These are phyloP conservation scores for Colletotrichum sp. DNA, from an alignment of 2,329 filamentous ascomycete species.

Conservation along the genomic window DNA sequence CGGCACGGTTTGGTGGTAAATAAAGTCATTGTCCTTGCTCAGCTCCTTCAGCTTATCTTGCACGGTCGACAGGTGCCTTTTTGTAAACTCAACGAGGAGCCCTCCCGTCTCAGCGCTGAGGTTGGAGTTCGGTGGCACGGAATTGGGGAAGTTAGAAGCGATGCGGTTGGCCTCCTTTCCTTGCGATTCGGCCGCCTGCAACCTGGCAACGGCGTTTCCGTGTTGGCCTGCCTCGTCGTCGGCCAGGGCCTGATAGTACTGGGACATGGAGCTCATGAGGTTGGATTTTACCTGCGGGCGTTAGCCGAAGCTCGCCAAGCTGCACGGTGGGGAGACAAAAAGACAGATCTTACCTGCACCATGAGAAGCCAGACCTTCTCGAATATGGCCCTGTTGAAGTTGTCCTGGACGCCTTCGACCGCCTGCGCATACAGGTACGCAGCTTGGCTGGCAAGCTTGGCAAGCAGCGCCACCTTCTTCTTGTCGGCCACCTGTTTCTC, in stretches of 20 bases:
- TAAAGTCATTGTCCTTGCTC: constrained; percentile 95
- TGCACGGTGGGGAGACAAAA: neutral
- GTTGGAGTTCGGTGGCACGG: constrained; percentile 81
- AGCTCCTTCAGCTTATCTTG: constrained; percentile 81
- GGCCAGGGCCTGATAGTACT: constrained; percentile 91
- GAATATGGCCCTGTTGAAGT: constrained; percentile 88
- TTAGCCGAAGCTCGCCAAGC: constrained; percentile 12
- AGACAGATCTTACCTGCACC: constrained; percentile 67
- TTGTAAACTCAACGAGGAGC: constrained; percentile 79
- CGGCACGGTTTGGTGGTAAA: constrained; percentile 93
- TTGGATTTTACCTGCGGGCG: constrained; percentile 71
- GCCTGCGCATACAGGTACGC: constrained; percentile 88
- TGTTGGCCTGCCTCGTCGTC: constrained; percentile 90
- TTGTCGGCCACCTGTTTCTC: constrained; percentile 94
- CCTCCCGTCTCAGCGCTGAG: constrained; percentile 79
- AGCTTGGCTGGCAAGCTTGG: constrained; percentile 91
- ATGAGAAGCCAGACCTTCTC: constrained; percentile 92
- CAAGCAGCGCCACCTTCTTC: constrained; percentile 90
- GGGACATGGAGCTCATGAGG: constrained; percentile 83
- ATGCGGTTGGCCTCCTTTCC: constrained; percentile 79
- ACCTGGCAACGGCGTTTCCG: constrained; percentile 81
- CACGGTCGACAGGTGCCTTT: constrained; percentile 79
- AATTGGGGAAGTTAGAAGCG: constrained; percentile 80
- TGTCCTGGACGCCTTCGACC: constrained; percentile 88
- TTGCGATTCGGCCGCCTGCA: constrained; percentile 80